These are phyloP conservation scores for Jackrogersella minutella DNA, from an alignment of 495 filamentous ascomycete species.

Conservation along the genomic window DNA sequence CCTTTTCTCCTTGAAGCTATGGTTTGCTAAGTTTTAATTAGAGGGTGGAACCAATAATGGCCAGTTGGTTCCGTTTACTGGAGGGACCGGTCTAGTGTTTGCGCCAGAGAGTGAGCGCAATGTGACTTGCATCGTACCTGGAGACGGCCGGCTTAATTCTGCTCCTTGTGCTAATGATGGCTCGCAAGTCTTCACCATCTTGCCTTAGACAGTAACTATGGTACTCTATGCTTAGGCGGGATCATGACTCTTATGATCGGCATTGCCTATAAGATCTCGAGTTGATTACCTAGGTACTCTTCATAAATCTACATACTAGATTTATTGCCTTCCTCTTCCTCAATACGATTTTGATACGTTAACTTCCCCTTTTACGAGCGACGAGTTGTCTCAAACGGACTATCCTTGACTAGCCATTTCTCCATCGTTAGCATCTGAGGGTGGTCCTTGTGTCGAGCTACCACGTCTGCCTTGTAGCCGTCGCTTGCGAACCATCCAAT, in stretches of 20 bases:
- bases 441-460: constrained; percentile 47
- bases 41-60: constrained; percentile 53
- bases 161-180: constrained; percentile 52
- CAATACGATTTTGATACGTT: no score
- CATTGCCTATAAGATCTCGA: background rate
- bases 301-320: no score
- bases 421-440: constrained; percentile 52
- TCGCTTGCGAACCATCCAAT: constrained; percentile 57
- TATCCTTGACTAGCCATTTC: constrained; percentile 51
- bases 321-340: no score
- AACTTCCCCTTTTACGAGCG: constrained; percentile 16
- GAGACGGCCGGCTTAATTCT: constrained; percentile 50
- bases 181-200: constrained; percentile 57
- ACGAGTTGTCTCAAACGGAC: constrained; percentile 44
- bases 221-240: background rate
- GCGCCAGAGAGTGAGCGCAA: constrained; percentile 52
- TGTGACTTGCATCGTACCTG: constrained; percentile 53
- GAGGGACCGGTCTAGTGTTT: constrained; percentile 51
- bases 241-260: background rate
- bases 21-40: constrained; percentile 24
- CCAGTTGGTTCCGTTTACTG: constrained; percentile 53
- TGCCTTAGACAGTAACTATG: constrained; percentile 27
- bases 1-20: background rate
- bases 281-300: background rate
- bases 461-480: constrained; percentile 55